Percentiles rank a stretch among this genome's conserved stretches.
Evolutionary conservation across 441 rosid species (phyloP).

Genomic region (Populus hybrid): DNA sequence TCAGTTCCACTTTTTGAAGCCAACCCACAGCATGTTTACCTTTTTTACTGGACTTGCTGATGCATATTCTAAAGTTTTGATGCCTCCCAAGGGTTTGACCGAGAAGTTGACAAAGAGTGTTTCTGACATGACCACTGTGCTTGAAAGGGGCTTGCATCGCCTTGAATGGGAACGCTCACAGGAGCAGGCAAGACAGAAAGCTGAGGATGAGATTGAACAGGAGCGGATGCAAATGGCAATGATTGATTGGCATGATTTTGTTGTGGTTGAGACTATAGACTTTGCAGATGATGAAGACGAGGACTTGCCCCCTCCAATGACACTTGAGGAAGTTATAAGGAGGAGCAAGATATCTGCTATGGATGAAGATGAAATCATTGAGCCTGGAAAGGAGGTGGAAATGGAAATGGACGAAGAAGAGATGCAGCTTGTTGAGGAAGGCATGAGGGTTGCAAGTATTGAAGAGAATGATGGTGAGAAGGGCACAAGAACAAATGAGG

Average conservation of each 20-base stretch:
- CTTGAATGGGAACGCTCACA: constrained; percentile 94
- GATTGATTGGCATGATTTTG: constrained; percentile 99
- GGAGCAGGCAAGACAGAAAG: constrained; percentile 91
- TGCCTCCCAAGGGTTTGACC: constrained; percentile 77
- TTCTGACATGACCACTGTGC: constrained; percentile 75
- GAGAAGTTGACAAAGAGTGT: constrained; percentile 67
- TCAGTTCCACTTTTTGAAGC: constrained; percentile 91
- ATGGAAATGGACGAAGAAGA: constrained; percentile 99
- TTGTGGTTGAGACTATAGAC: constrained; percentile 81
- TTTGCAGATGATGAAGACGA: constrained; percentile 97
- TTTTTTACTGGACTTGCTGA: constrained; percentile 88
- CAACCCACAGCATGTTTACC: constrained; percentile 89
- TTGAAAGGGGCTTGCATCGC: constrained; percentile 87
- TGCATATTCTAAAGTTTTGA: constrained; percentile 84
- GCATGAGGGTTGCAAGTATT: constrained; percentile 77
- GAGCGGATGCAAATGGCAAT: constrained; percentile 94
- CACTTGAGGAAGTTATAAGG: constrained; percentile 85
- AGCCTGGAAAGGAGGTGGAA: constrained; percentile 90
- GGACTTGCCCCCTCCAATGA: constrained; percentile 86
- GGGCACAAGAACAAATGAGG: constrained; percentile 44
- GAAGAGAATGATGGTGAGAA: constrained; percentile 54
- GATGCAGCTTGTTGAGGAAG: constrained; percentile 92
- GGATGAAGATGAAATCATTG: constrained; percentile 76
- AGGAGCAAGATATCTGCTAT: constrained; percentile 74
- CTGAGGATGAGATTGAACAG: constrained; percentile 94